Evolutionary conservation across 2,329 filamentous ascomycete species (phyloP).

Genomic region (Colletotrichum tropicicola): DNA sequence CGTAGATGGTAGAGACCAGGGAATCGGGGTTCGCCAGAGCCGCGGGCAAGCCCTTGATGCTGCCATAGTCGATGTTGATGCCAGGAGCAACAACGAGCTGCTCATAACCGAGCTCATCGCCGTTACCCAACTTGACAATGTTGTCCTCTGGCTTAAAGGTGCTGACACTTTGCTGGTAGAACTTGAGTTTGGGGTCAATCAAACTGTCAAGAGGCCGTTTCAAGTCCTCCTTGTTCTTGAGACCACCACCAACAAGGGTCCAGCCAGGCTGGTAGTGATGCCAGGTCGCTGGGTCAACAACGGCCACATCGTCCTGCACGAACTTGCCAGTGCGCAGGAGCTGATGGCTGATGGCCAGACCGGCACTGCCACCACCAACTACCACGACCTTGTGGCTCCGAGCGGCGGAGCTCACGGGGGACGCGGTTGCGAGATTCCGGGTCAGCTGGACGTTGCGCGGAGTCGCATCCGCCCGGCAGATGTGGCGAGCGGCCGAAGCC

Average conservation of each 20-base stretch:
- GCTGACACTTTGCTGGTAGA: slow-evolving; percentile 63
- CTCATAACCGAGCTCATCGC: slow-evolving; percentile 67
- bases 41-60: slow-evolving; percentile 64
- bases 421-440: slow-evolving; percentile 30
- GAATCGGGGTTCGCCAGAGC: slow-evolving; percentile 58
- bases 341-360: slow-evolving; percentile 73
- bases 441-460: not conserved
- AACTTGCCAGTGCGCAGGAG: slow-evolving; percentile 69
- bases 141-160: slow-evolving; percentile 65
- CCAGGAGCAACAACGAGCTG: slow-evolving; percentile 71
- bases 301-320: slow-evolving; percentile 66
- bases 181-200: slow-evolving; percentile 67
- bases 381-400: slow-evolving; percentile 69
- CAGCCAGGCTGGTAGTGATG: slow-evolving; percentile 77
- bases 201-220: slow-evolving; percentile 58
- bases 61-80: slow-evolving; percentile 58
- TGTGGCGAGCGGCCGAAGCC: slow-evolving; percentile 29
- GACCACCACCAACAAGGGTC: slow-evolving; percentile 73
- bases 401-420: not conserved
- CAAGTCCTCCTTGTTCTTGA: slow-evolving; percentile 70
- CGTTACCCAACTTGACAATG: slow-evolving; percentile 61
- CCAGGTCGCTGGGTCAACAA: slow-evolving; percentile 69
- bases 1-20: slow-evolving; percentile 65
- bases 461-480: slow-evolving; percentile 9
- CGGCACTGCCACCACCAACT: slow-evolving; percentile 73